Evolutionary conservation across 2,329 filamentous ascomycete species (phyloP).

Genomic region (Stromatinia cepivora): DNA sequence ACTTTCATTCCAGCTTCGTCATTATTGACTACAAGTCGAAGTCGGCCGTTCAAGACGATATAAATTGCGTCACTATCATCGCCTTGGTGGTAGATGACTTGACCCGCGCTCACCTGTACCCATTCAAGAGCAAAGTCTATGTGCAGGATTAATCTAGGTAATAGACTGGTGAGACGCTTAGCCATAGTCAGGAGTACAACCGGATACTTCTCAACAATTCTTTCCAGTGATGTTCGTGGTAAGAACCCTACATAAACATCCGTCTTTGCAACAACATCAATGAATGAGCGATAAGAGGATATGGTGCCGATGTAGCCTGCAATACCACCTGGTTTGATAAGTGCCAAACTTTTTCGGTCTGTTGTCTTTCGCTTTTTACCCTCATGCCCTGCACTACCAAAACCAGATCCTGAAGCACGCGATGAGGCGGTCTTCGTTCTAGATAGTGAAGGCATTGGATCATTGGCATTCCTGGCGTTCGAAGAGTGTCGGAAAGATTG

Average conservation of each 20-base stretch:
- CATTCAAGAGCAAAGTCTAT: constrained; percentile 98
- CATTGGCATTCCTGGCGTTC: constrained; percentile 35
- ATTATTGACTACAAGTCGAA: constrained; percentile 80
- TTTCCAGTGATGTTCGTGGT: constrained; percentile 79
- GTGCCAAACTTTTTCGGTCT: constrained; percentile 72
- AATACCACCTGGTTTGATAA: constrained; percentile 92
- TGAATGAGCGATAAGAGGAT: constrained; percentile 93
- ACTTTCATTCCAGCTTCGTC: constrained; percentile 81
- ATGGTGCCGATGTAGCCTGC: constrained; percentile 94
- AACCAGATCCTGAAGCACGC: constrained; percentile 35
- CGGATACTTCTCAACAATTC: constrained; percentile 89
- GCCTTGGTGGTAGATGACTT: constrained; percentile 89
- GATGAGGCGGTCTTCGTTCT: constrained; percentile 48
- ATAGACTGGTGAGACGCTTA: constrained; percentile 84
- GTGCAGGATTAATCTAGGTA: constrained; percentile 87
- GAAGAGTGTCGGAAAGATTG: constrained; percentile 31
- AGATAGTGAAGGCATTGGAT: constrained; percentile 48
- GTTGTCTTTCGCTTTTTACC: constrained; percentile 47
- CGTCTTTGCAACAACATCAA: constrained; percentile 95
- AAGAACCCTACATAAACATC: constrained; percentile 98
- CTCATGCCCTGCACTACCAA: constrained; percentile 33
- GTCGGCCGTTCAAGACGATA: constrained; percentile 89
- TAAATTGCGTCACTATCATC: constrained; percentile 99
- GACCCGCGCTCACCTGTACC: constrained; percentile 93
- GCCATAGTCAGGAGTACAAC: constrained; percentile 94